These are phyloP conservation scores for Geum urbanum DNA, from an alignment of 306 rosid genomes.

Conservation along the genomic window DNA sequence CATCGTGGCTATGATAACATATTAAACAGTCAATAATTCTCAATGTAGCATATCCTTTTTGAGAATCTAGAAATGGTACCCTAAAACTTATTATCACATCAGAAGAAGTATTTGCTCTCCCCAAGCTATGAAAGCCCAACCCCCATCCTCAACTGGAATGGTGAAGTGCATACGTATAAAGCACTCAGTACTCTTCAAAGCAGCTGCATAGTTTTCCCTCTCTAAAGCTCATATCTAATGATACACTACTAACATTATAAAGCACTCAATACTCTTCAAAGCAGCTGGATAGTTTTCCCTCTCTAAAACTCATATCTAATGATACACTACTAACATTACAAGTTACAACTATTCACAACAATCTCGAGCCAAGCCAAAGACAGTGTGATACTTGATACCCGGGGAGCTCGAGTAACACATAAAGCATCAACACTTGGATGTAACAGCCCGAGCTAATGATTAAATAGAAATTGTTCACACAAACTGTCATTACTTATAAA, in stretches of 20 bases:
- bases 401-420: background rate
- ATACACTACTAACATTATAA: background rate
- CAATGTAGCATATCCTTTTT: background rate
- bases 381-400: background rate
- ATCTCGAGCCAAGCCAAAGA: too few species aligned
- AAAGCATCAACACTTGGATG: background rate
- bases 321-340: background rate
- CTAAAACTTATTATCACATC: background rate
- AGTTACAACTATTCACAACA: too few species aligned
- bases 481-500: too few species aligned
- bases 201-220: background rate
- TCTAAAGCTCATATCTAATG: background rate
- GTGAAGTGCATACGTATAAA: background rate
- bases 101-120: background rate
- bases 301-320: background rate
- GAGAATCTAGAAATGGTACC: background rate
- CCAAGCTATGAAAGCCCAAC: background rate
- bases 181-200: background rate
- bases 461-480: background rate
- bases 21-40: background rate
- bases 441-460: background rate
- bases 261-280: background rate
- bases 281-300: background rate
- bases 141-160: background rate
- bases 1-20: background rate